phyloP scores from a whole-genome alignment of 1,284 basidiomycete genomes.

The Fomitopsis pinicola region DNA sequence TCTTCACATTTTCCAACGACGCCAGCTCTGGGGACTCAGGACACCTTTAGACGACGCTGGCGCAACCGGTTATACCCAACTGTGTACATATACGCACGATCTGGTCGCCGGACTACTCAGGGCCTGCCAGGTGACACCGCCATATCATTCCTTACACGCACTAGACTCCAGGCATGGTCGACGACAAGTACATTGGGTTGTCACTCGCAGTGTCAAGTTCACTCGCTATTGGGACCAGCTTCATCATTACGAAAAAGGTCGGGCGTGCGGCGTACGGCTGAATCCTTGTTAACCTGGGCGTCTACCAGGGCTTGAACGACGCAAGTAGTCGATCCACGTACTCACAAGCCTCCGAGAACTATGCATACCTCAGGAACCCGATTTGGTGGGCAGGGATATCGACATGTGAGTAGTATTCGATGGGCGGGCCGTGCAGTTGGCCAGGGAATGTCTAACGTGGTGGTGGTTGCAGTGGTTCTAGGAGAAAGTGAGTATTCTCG shows the following conservation, averaged over 20 bases:
- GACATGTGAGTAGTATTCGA: conserved; percentile 63
- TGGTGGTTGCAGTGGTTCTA: conserved; percentile 64
- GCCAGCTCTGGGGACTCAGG: neutral
- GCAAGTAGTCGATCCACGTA: conserved; percentile 57
- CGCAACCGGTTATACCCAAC: neutral
- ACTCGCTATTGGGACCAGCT: conserved; percentile 86
- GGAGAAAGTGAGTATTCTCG: conserved; percentile 68
- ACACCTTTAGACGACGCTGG: neutral
- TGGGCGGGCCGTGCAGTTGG: neutral
- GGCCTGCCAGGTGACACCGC: neutral
- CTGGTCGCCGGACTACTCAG: neutral
- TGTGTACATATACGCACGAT: neutral
- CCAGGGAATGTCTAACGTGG: neutral
- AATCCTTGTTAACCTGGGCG: neutral
- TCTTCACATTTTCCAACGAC: neutral
- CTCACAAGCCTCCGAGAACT: conserved; percentile 68
- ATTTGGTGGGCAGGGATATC: conserved; percentile 99
- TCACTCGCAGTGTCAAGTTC: conserved; percentile 80
- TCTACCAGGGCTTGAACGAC: conserved; percentile 74
- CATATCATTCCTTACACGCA: neutral
- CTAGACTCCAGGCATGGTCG: conserved; percentile 48
- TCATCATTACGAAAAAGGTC: conserved; percentile 97
- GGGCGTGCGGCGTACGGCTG: conserved; percentile 8
- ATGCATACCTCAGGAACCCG: conserved; percentile 87
- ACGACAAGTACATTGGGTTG: conserved; percentile 92